Conservation (phyloP, 2,329 filamentous ascomycete genomes). For the Balansia obtecta region DNA sequence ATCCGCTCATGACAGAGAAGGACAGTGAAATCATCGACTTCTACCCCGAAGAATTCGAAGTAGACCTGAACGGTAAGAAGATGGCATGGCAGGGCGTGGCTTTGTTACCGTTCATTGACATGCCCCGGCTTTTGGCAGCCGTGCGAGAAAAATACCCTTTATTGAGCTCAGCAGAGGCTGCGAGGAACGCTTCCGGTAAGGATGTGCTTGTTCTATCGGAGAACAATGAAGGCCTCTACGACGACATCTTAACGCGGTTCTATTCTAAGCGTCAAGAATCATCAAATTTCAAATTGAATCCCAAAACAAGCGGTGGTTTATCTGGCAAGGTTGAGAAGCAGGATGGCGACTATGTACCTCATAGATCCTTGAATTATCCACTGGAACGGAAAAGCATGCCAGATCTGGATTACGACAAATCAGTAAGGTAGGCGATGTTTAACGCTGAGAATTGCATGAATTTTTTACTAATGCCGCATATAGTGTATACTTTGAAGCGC, state of each 20-base stretch:
- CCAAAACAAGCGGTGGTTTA: constrained; percentile 62
- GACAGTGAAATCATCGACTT: constrained; percentile 94
- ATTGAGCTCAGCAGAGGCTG: constrained; percentile 62
- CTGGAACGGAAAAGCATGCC: constrained; percentile 61
- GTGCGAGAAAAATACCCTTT: constrained; percentile 74
- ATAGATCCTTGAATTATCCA: constrained; percentile 68
- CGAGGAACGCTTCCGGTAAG: constrained; percentile 66
- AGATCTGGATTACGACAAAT: constrained; percentile 71
- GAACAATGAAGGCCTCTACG: constrained; percentile 64
- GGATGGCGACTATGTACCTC: constrained; percentile 63
- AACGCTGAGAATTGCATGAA: too few species aligned
- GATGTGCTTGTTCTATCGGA: constrained; percentile 81
- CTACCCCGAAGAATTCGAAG: constrained; percentile 85
- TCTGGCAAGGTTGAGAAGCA: constrained; percentile 73
- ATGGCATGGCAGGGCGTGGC: constrained; percentile 97
- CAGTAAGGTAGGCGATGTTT: constrained; percentile 55
- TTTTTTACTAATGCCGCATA: neutral
- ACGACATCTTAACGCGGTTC: constrained; percentile 72
- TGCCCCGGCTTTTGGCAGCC: constrained; percentile 68
- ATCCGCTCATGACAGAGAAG: constrained; percentile 76
- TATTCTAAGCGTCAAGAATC: constrained; percentile 78
- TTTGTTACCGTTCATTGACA: constrained; percentile 90
- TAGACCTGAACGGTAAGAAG: constrained; percentile 96
- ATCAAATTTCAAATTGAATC: constrained; percentile 58
- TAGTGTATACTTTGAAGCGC: constrained; percentile 80